These are phyloP conservation scores for Phlyctochytrium arcticum DNA, from an alignment of 192 early-diverging fungal species.

Conservation along the genomic window DNA sequence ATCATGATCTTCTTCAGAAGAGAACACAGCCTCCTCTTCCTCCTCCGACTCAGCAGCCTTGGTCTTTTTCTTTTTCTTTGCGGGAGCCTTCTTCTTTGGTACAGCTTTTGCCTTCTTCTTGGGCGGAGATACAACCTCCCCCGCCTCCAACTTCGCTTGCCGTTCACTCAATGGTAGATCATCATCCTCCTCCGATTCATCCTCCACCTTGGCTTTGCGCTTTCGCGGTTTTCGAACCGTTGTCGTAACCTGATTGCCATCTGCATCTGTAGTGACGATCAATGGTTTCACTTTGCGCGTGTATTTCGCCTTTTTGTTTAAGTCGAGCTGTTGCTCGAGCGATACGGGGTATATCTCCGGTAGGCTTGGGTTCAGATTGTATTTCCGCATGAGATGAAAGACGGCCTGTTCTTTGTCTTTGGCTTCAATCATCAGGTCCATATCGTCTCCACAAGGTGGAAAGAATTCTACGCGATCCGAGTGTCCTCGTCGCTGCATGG, in stretches of 20 bases:
- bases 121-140: too few species aligned
- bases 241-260: not conserved
- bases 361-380: constrained; percentile 29
- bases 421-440: constrained; percentile 56
- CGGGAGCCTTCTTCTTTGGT: too few species aligned
- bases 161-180: not conserved
- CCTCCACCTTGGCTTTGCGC: not conserved
- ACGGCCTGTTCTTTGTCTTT: constrained; percentile 58
- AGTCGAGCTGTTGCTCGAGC: not conserved
- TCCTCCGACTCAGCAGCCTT: too few species aligned
- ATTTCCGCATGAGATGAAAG: constrained; percentile 33
- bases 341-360: not conserved
- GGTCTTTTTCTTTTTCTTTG: too few species aligned
- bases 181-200: not conserved
- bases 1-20: too few species aligned
- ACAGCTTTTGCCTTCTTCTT: too few species aligned
- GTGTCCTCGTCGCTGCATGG: constrained; percentile 41
- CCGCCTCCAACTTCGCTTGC: too few species aligned
- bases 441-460: constrained; percentile 40
- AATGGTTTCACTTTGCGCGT: not conserved
- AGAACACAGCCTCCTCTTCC: too few species aligned
- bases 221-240: not conserved
- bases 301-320: constrained; percentile 1
- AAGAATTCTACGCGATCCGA: constrained; percentile 32
- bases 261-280: not conserved